phyloP scores from a whole-genome alignment of 306 rosid species.

The cucumber (Cucumis sativus) region Cucumber_9930_V3 NC_026657.2:20182501-20183000 shows the following conservation, averaged over 20 bases:
- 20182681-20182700: slow-evolving; percentile 55
- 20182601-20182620: slow-evolving; percentile 28
- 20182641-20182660: slow-evolving; percentile 37
- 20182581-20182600: slow-evolving; percentile 42
- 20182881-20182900: neutral
- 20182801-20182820: neutral
- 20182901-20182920: neutral
- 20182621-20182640: slow-evolving; percentile 24
- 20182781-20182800: neutral
- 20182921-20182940: too few species aligned
- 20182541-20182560: neutral
- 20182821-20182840: neutral
- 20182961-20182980: neutral
- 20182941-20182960: neutral
- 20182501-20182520: slow-evolving; percentile 3
- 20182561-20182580: neutral
- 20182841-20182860: neutral
- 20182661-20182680: slow-evolving; percentile 78
- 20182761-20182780: neutral
- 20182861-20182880: neutral
- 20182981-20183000: neutral
- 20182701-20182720: neutral
- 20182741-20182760: neutral
- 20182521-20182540: neutral
- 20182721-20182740: neutral